phyloP scores from a whole-genome alignment of 352 stramenopile genomes.

The Phytophthora nicotianae region DNA sequence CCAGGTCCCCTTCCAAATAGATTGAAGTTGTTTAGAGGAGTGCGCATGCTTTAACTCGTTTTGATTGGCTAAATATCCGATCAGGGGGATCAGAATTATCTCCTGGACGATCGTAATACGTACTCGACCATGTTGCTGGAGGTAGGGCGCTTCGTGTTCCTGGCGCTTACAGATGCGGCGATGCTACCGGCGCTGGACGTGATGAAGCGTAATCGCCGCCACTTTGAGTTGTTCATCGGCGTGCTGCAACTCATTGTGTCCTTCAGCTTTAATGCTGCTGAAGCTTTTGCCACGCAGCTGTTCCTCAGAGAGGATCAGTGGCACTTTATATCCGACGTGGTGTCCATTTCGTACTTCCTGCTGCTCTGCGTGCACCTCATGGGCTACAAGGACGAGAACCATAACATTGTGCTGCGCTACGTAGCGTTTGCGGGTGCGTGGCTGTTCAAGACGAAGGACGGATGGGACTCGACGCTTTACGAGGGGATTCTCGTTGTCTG shows the following conservation, averaged over 20 bases:
- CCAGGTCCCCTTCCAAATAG: constrained; percentile 9
- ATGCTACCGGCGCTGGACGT: constrained; percentile 80
- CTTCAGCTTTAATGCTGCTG: constrained; percentile 85
- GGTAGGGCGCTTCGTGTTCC: constrained; percentile 67
- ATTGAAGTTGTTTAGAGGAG: constrained; percentile 13
- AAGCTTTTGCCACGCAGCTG: constrained; percentile 65
- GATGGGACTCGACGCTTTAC: constrained; percentile 74
- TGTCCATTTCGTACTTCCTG: constrained; percentile 87
- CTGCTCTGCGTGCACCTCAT: constrained; percentile 87
- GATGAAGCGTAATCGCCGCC: constrained; percentile 82
- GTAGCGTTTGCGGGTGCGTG: constrained; percentile 81
- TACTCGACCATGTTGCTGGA: constrained; percentile 46
- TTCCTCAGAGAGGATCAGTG: constrained; percentile 80
- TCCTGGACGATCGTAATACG: constrained; percentile 14
- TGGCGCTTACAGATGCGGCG: constrained; percentile 72
- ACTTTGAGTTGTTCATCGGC: constrained; percentile 92
- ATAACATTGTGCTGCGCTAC: constrained; percentile 87
- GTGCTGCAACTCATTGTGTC: constrained; percentile 80
- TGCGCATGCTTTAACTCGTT: background rate
- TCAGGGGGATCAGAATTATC: constrained; percentile 5
- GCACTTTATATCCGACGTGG: constrained; percentile 89
- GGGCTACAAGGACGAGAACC: constrained; percentile 80
- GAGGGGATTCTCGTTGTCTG: constrained; percentile 65
- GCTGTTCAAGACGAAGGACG: constrained; percentile 89
- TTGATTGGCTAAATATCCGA: constrained; percentile 23